Base-by-base conservation (phyloP, 768 basidiomycete genomes). In the Serpula lacrymans region DNA sequence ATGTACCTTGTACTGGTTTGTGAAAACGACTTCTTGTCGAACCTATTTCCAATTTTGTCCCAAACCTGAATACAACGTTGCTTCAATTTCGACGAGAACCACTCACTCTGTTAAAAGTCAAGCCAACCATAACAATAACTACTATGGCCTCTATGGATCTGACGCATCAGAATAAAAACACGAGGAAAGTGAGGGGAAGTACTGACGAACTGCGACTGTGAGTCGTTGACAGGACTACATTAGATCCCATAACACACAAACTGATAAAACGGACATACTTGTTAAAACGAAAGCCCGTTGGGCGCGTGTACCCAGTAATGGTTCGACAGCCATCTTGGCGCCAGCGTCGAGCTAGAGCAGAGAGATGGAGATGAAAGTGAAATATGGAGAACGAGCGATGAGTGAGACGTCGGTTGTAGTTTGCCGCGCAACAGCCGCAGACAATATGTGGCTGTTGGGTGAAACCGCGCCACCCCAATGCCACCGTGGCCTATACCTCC, bases 91-190 rank as follows among this genome's bases (percentile, higher is more conserved):
- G 29, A 27, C 24, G 30, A 43, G 32, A 25, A 18, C 14, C 18
- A 67, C 74, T 48, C 48, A 82, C 88, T 53, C 75, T 65, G 49
- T 72, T 68, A 54, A 88, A 91, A 12, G 79, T 79, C 25, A 84
- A 71, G 27, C 64, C 82, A 40, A 91, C 81, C 80, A 91, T 81
- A 8, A 74, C 71, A 34, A 90, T 67, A 24, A 92, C 86, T 6
- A 82, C 70, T 34, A 84, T 63, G 2, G 84, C 88, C 69, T 91
- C 88, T 90, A 57, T 33, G n/a, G n/a, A 51, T 36, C 41, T 14
- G 21, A 4, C 12, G 13, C 16, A n/a, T 50, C 21, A 47, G 28
- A 10, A 28, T 23, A 34, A 43, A 22, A 13, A 14, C 23, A 35
- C 22, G n/a, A 22, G 16, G 33, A 18, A 17, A 10, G 20, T 34